Evolutionary conservation across 2,329 filamentous ascomycete genomes (phyloP).

Genomic region (Stagonosporopsis cucurbitacearum): DNA sequence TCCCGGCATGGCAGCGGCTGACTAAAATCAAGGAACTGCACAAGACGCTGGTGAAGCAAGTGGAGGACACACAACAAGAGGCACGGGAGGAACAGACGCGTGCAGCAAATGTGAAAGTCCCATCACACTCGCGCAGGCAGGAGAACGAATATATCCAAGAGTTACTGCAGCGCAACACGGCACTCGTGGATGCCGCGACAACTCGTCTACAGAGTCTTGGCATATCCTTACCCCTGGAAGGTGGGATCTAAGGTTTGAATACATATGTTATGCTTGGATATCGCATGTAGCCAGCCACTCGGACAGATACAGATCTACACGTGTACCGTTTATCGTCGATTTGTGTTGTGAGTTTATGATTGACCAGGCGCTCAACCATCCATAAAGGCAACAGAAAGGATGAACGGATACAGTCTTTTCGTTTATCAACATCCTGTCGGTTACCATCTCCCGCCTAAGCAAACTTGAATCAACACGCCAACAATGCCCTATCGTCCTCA

Average conservation of each 20-base stretch:
- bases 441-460: no score
- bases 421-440: no score
- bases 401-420: no score
- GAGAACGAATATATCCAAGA: constrained; percentile 45
- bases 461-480: no score
- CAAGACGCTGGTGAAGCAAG: constrained; percentile 54
- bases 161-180: constrained; percentile 41
- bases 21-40: constrained; percentile 63
- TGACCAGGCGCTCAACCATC: background rate
- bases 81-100: constrained; percentile 21
- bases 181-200: constrained; percentile 43
- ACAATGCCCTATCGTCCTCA: no score
- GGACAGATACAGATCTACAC: background rate
- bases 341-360: background rate
- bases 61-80: constrained; percentile 27
- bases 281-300: background rate
- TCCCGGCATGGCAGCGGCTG: constrained; percentile 60
- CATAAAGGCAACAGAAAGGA: no score
- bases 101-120: constrained; percentile 36
- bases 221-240: constrained; percentile 29
- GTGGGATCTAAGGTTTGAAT: background rate
- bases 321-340: background rate
- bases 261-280: background rate
- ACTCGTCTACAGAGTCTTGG: constrained; percentile 39
- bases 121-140: constrained; percentile 41